Evolutionary conservation across 2,329 filamentous ascomycete species (phyloP), one percentile per base, ranked within the genome.

Genomic region (Penicillium hordei): DNA sequence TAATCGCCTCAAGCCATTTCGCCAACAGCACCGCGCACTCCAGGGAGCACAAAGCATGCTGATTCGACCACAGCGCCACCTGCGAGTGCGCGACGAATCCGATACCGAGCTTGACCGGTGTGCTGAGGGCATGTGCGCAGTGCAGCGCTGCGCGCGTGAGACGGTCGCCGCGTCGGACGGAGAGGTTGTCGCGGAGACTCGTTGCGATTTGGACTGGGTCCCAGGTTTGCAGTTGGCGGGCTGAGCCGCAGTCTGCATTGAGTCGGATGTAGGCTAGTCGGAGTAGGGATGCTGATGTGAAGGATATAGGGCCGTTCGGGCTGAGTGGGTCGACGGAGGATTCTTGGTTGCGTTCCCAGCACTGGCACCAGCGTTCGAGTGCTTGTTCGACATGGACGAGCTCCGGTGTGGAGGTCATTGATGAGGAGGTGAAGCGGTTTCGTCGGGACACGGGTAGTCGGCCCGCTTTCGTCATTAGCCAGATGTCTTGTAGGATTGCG

Each of bases 51-150:
- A 85, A 72, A 0, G 81, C 81, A 52, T 85, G 82, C n/a, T 83
- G 75, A 2, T 83, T 81, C 5, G 81, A 83, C 82, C 82, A 85
- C 48, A 83, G 81, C 44, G 83, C 82, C 0, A 82, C 81, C 50
- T 84, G 82, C 17, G 81, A 85, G 17, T 80, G 73, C 0, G 81
- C 81, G 0, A 85, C 82, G 15, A 80, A 77, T 51, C 83, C 81
- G 17, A 85, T 79, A 0, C 83, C 83, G 0, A 85, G 65, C 23
- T 82, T 72, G 5, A 85, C 82, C 0, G 83, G 83, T 0, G 84
- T 83, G 48, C 82, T 83, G 0, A 85, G 71, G 8, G 81, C 81
- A 45, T 85, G 82, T 0, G 81, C 79, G 1, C 81, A 78, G 60
- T 85, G 83, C 0, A 85, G 70, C 1, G 83, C 72, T 0, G 83